A percentile compares a stretch with the other conserved stretches of the same genome.
phyloP scores from a whole-genome alignment of 2,329 filamentous ascomycete species.

The Claviceps humidiphila region DNA sequence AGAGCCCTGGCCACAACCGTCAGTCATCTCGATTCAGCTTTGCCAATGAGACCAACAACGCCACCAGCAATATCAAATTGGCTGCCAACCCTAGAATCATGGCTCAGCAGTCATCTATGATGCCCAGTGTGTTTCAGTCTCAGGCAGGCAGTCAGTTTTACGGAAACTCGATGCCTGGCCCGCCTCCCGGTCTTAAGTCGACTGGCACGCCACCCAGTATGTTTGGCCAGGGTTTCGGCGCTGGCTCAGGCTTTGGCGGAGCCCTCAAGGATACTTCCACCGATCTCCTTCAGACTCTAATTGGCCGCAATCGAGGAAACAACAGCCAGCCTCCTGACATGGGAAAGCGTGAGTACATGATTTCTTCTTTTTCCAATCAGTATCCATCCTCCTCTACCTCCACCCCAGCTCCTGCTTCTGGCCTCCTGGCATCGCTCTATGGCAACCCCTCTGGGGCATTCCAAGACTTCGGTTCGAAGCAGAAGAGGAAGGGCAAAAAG shows the following conservation, averaged over 20 bases:
- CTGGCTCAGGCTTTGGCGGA: constrained; percentile 50
- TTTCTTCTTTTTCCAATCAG: constrained; percentile 83
- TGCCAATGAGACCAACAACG: constrained; percentile 53
- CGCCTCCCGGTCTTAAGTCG: constrained; percentile 89
- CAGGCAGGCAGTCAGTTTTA: constrained; percentile 62
- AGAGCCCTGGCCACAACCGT: constrained; percentile 58
- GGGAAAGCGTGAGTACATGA: constrained; percentile 97
- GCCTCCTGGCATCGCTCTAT: constrained; percentile 85
- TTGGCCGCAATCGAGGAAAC: constrained; percentile 55
- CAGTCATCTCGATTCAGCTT: constrained; percentile 85
- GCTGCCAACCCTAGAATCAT: constrained; percentile 68
- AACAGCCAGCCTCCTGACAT: constrained; percentile 65
- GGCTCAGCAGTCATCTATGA: constrained; percentile 79
- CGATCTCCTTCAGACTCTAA: constrained; percentile 63
- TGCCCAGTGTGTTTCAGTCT: constrained; percentile 51
- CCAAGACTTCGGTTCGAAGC: constrained; percentile 88
- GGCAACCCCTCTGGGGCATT: constrained; percentile 72
- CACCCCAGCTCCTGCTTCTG: constrained; percentile 77
- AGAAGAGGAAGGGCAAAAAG: constrained; percentile 99
- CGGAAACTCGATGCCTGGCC: constrained; percentile 73
- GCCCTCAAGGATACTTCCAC: constrained; percentile 56
- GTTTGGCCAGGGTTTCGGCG: constrained; percentile 80
- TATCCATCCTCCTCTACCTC: constrained; percentile 71
- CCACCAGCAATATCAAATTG: constrained; percentile 51
- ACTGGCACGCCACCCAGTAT: constrained; percentile 89